These are phyloP conservation scores for Naganishia onofrii DNA, from an alignment of 768 basidiomycete species.

Conservation along the genomic window DNA sequence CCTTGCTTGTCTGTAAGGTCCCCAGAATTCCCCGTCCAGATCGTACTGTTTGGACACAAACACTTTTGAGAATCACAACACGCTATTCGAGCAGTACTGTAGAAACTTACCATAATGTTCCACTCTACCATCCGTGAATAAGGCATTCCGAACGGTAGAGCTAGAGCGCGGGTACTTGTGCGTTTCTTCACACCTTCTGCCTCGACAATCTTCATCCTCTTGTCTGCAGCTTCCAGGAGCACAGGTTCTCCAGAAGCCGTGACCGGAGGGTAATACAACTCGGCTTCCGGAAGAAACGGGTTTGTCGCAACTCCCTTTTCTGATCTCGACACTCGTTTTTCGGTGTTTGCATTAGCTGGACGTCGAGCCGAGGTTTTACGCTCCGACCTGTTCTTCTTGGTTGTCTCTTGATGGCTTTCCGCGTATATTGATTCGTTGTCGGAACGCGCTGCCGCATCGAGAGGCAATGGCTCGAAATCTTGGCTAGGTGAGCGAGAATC, in stretches of 20 bases:
- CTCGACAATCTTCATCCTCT: slow-evolving; percentile 10
- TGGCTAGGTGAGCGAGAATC: background rate
- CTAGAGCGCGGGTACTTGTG: slow-evolving; percentile 4
- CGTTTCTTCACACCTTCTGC: slow-evolving; percentile 19
- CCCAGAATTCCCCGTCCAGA: slow-evolving; percentile 28
- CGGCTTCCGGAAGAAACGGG: background rate
- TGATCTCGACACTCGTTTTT: background rate
- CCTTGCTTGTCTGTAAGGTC: background rate
- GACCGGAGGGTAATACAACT: background rate
- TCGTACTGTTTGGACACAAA: slow-evolving; percentile 15
- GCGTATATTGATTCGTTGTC: slow-evolving; percentile 18
- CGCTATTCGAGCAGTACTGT: background rate
- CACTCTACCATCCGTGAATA: slow-evolving; percentile 10
- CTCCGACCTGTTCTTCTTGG: slow-evolving; percentile 13
- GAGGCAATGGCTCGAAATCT: slow-evolving; percentile 13
- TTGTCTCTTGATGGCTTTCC: background rate
- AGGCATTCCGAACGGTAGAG: slow-evolving; percentile 23
- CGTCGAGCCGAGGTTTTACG: slow-evolving; percentile 1
- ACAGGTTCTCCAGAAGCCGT: slow-evolving; percentile 31
- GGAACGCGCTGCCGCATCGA: slow-evolving; percentile 19
- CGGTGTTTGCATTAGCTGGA: background rate
- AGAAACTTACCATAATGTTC: slow-evolving; percentile 17
- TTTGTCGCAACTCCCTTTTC: background rate
- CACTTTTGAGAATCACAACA: background rate
- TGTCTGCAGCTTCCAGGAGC: slow-evolving; percentile 30